Conservation (phyloP, 371 early-diverging fungal species). For the Spiromyces aspiralis region DNA sequence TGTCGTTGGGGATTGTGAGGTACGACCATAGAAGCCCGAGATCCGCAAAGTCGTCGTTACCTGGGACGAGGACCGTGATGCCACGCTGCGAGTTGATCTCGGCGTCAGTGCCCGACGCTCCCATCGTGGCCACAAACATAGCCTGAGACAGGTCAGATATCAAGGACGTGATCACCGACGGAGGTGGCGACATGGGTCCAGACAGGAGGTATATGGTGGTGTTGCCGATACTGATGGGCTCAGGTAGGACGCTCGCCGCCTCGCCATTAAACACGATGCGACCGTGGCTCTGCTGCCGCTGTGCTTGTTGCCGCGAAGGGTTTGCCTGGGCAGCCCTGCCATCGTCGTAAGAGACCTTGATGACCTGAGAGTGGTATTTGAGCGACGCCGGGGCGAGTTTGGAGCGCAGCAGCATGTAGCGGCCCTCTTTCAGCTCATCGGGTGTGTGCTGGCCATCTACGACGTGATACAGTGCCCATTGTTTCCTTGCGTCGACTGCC, state of each 20-base stretch:
- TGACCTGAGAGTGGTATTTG: slow-evolving; percentile 14
- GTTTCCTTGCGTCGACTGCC: background rate
- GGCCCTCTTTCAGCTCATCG: slow-evolving; percentile 11
- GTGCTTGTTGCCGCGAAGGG: background rate
- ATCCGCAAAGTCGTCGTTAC: slow-evolving; percentile 13
- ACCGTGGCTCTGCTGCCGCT: slow-evolving; percentile 8
- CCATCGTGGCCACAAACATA: slow-evolving; percentile 27
- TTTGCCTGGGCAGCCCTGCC: background rate
- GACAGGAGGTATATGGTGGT: slow-evolving; percentile 24
- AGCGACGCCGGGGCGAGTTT: slow-evolving; percentile 12
- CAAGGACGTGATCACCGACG: slow-evolving; percentile 18
- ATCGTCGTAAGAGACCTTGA: slow-evolving; percentile 10
- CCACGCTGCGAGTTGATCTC: slow-evolving; percentile 15
- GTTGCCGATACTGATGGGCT: slow-evolving; percentile 19
- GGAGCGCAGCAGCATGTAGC: slow-evolving; percentile 17
- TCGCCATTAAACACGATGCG: slow-evolving; percentile 23
- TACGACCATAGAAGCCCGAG: slow-evolving; percentile 25
- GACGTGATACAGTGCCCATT: slow-evolving; percentile 28
- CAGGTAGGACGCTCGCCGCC: slow-evolving; percentile 20
- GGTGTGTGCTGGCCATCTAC: slow-evolving; percentile 13
- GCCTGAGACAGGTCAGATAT: slow-evolving; percentile 19
- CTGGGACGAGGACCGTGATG: slow-evolving; percentile 21
- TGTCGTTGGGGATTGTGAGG: slow-evolving; percentile 21
- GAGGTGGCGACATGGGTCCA: slow-evolving; percentile 22
- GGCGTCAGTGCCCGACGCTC: slow-evolving; percentile 22